These are phyloP conservation scores for Bruguiera gymnorhiza DNA, from an alignment of 345 rosid genomes.

Conservation along the genomic window DNA sequence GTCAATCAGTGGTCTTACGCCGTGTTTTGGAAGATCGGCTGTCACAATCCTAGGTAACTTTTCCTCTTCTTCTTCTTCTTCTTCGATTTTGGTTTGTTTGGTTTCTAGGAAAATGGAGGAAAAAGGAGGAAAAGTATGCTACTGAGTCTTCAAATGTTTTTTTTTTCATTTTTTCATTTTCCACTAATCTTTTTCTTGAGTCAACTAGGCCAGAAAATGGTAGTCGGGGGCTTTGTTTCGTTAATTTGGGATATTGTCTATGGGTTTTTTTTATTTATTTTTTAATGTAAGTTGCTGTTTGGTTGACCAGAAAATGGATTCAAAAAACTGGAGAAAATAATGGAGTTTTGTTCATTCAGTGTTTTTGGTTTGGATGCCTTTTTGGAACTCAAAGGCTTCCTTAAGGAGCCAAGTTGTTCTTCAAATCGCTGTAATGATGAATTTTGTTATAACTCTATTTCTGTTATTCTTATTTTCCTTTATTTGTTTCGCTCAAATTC, in stretches of 20 bases:
- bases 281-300: conserved; percentile 11
- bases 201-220: neutral
- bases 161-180: neutral
- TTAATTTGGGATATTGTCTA: neutral
- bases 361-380: neutral
- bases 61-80: neutral
- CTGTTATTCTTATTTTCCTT: no score
- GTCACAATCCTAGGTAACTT: conserved; percentile 78
- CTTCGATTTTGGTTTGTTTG: neutral
- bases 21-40: conserved; percentile 95
- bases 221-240: neutral
- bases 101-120: neutral
- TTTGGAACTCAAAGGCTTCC: neutral
- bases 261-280: neutral
- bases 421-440: no score
- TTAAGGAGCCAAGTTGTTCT: no score
- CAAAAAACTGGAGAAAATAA: neutral
- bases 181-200: neutral
- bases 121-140: neutral
- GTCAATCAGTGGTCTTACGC: conserved; percentile 81
- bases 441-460: no score
- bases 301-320: conserved; percentile 13
- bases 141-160: neutral
- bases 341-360: neutral
- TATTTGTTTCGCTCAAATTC: no score